These are phyloP conservation scores for barrel medic (Medicago truncatula) DNA, from an alignment of 306 rosid genomes.

Conservation along the genomic window MtrunA17r5.0-ANR NC_053049.1:38579501-38580000, in stretches of 20 bases:
- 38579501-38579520: too few relatives aligned
- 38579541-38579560: too few relatives aligned
- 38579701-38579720: neutral
- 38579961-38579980: conserved; percentile 23
- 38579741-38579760: neutral
- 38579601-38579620: too few relatives aligned
- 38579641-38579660: too few relatives aligned
- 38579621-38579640: too few relatives aligned
- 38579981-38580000: too few relatives aligned
- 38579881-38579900: neutral
- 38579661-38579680: neutral
- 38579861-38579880: neutral
- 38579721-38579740: neutral
- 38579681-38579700: neutral
- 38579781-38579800: too few relatives aligned
- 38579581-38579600: too few relatives aligned
- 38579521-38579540: too few relatives aligned
- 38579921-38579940: conserved; percentile 52
- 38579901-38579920: conserved; percentile 58
- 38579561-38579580: too few relatives aligned
- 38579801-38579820: too few relatives aligned
- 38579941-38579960: conserved; percentile 41
- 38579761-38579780: too few relatives aligned
- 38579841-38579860: neutral
- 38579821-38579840: neutral